Base-by-base conservation (phyloP, 2,329 filamentous ascomycete genomes). In the Aurifilum marmelostoma region DNA sequence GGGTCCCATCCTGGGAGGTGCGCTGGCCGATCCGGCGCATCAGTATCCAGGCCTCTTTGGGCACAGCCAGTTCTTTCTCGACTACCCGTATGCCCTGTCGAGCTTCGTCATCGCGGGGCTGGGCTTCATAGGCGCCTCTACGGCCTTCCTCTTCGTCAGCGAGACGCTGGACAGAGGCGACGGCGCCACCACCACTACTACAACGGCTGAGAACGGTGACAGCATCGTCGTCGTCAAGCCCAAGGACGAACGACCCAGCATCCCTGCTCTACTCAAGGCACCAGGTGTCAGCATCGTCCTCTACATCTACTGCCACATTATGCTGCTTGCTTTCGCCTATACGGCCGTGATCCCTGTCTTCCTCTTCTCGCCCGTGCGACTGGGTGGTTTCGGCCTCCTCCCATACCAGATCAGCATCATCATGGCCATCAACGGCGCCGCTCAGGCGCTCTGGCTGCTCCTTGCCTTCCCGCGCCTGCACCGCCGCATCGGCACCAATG, bases 391-490 rank as follows among this genome's bases (percentile, higher is more conserved):
- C 62, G 86, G 84, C 2, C 90, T 94, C 76, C 79, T 83, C 0
- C 81, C 90, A 0, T 75, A 85, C 4, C 84, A 87, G 65, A 95
- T 94, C 71, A 89, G 90, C 1, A 73, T 88, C 2, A 87, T 90
- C 79, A 86, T 95, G 80, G 87, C 84, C 1, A 68, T 89, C 1
- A 86, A 84, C 29, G 92, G 92, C 16, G 79, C 86, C 21, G 83
- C 87, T 4, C 92, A 95, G 77, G 88, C 91, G 0, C 68, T 87
- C 8, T 95, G 92, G 91, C 85, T 93, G 1, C 82, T 95, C 0
- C 71, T 92, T 18, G 81, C 85, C 41, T 94, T 95, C 75, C 91
- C 92, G 0, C 80, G 83, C 0, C 77, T 95, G 1, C 92, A 95
- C 75, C 81, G 79, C 47, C 86, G 86, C 27, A 77, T 89, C 29